Base-by-base conservation (phyloP, 805 yeast genomes). In the Brettanomyces nanus region DNA sequence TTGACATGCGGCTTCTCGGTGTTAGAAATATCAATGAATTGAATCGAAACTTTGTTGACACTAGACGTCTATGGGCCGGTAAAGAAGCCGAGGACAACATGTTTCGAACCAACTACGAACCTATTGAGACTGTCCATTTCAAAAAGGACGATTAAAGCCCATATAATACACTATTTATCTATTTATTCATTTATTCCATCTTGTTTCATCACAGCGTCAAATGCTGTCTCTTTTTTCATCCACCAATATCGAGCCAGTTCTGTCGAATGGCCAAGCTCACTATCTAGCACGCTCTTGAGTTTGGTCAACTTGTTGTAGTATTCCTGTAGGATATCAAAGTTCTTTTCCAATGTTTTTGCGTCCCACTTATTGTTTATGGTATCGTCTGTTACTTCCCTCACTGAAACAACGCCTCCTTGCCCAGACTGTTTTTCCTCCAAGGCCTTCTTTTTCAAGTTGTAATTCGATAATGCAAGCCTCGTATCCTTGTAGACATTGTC, bases 1-100 rank as follows among this genome's bases (percentile, higher is more conserved):
- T 82, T 80, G 75, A 77, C 51, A 82, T 86, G 95, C 69, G 92
- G 45, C 63, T 86, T 36, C 56, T 85, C 27, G 95, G 95, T 31
- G 90, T 75, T 14, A 73, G 71, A 11, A 70, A 64, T 31, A 58
- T 86, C 27, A 67, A 64, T 14, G 74, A 86, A 28, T 64, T 86
- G 39, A 66, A 75, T 42, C 78, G 77, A 11, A 64, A 67, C 4
- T 70, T 73, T 48, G 67, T 89, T 17, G 95, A 87, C 51, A 58
- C 63, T 2, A 53, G 63, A 43, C 50, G 53, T 20, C 47, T 61
- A 30, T 33, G 56, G 18, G 14, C 37, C 4, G 64, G 63, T 20
- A 52, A 61, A 38, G 51, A 48, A 9, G 61, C 63, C 13, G 46
- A 48, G 18, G 64, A 62, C 40, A 45, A 38, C 36, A 42, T 62